Base-by-base conservation (phyloP, 163 green algal species). In the Scenedesmus sp. region DNA sequence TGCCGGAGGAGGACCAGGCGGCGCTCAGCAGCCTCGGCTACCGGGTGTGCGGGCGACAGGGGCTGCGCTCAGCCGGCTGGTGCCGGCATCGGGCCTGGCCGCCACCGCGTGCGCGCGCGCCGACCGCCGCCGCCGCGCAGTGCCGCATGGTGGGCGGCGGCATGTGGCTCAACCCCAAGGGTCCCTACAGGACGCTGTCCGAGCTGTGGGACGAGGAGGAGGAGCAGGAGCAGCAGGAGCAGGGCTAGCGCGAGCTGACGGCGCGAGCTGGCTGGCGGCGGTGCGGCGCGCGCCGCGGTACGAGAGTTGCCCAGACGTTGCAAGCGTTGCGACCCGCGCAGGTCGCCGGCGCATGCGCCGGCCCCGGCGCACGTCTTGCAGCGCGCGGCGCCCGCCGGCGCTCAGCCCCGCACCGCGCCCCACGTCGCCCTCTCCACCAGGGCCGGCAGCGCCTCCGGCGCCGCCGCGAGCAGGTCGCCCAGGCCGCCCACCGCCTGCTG, bases 151-250 rank as follows among this genome's bases (percentile, higher is more conserved):
- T 94, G 48, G 39, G 84, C 36, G 87, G 83, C 20, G 57, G 13
- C 4, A 88, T 92, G 60, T 89, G 83, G 77, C 31, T 91, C 6
- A 82, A 80, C 53, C 71, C 87, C 14, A 26, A 63, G 14, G 89
- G 89, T 6, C 89, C 89, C 7, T 94, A 91, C 83, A 85, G 78
- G 29, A 89, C 77, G 0, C 34, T 90, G 29, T 34, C 78, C 24
- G 87, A 94, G 4, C 67, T 94, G 45, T 94, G 89, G 89, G 89
- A 94, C 56, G 82, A 89, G n/a, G 50, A 42, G 15, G 7, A 77
- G 10, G 39, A 47, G 39, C 7, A 15, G 39, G 39, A 47, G 39
- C 39, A 47, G n/a, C n/a, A n/a, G n/a, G n/a, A n/a, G n/a, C n/a
- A n/a, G n/a, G n/a, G n/a, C n/a, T n/a, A n/a, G n/a, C n/a, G n/a